Evolutionary conservation across 108 stramenopile genomes (phyloP).

Genomic region (Skeletonema potamos): DNA sequence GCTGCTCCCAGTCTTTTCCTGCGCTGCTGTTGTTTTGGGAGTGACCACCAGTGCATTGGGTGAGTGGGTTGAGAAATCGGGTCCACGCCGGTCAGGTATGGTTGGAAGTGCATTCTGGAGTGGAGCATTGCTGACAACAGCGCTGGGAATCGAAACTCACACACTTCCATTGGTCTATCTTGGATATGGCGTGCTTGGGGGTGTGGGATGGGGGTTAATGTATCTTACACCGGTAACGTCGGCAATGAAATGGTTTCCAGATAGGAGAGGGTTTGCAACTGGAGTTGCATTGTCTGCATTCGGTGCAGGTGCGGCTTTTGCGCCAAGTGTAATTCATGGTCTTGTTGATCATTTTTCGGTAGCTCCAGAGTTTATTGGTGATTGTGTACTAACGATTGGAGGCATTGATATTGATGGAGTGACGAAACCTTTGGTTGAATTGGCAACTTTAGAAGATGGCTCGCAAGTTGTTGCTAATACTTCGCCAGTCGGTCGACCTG

Average conservation of each 20-base stretch:
- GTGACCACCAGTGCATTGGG: slow-evolving; percentile 68
- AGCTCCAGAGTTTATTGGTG: slow-evolving; percentile 60
- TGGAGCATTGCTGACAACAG: slow-evolving; percentile 57
- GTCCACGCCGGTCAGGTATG: slow-evolving; percentile 53
- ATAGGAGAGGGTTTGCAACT: slow-evolving; percentile 80
- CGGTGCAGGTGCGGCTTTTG: slow-evolving; percentile 84
- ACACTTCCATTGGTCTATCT: slow-evolving; percentile 71
- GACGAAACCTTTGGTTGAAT: slow-evolving; percentile 15
- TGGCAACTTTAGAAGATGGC: slow-evolving; percentile 55
- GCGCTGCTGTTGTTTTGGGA: slow-evolving; percentile 66
- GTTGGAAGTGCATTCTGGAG: slow-evolving; percentile 55
- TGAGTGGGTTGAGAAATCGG: slow-evolving; percentile 60
- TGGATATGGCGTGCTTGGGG: slow-evolving; percentile 76
- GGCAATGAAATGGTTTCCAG: slow-evolving; percentile 86
- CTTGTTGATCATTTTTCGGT: slow-evolving; percentile 59
- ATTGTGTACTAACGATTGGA: slow-evolving; percentile 8
- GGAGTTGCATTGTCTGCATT: slow-evolving; percentile 81
- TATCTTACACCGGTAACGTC: slow-evolving; percentile 81
- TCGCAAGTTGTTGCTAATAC: slow-evolving; percentile 48
- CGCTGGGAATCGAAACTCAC: slow-evolving; percentile 63
- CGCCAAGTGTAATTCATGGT: slow-evolving; percentile 68
- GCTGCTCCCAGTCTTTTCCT: slow-evolving; percentile 69
- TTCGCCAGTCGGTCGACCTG: slow-evolving; percentile 41
- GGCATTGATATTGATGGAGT: not conserved
- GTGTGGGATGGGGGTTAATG: slow-evolving; percentile 73